Base-by-base conservation (phyloP, 306 rosid species). In the Acacia crassicarpa region DNA sequence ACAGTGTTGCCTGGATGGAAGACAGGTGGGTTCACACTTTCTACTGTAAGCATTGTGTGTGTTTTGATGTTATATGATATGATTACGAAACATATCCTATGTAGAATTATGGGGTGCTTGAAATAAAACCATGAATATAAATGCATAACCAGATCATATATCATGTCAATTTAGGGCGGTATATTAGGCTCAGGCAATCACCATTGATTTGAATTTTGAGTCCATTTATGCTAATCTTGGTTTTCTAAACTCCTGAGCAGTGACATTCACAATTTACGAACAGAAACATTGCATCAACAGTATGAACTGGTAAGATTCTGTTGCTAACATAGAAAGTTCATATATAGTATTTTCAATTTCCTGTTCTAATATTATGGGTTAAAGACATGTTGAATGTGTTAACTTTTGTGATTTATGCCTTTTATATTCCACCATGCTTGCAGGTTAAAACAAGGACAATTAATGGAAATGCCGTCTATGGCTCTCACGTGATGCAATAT, bases 1-100 rank as follows among this genome's bases (percentile, higher is more conserved):
- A 93, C 83, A 96, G 99, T 85, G 76, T 96, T 91, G 91, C 98
- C 68, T 96, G 99, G 98, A 88, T 96, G 98, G 99, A 96, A 87
- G 99, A 96, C 83, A 96, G 99, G 99, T 91, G 88, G 62, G 74
- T 48, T 32, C 80, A 62, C 40, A 22, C 23, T 62, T 70, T 69
- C 45, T 58, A 9, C 20, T 62, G 12, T 61, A 41, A 8, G 4
- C 16, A 11, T 30, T 44, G 84, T 33, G 35, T 14, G 45, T 54
- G 86, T 27, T 10, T 58, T 22, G 10, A 58, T 25, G 38, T 59
- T 72, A 23, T 46, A 6, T 46, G 20, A 9, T n/a, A 59, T 22
- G 32, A 78, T 61, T 58, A 75, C 81, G 49, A 43, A 75, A 78
- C 41, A 78, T 83, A 62, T 83, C 22, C 40, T 56, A 73, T 35